Evolutionary conservation across 2,329 filamentous ascomycete species (phyloP).

Genomic region (Fusarium stilboides): DNA sequence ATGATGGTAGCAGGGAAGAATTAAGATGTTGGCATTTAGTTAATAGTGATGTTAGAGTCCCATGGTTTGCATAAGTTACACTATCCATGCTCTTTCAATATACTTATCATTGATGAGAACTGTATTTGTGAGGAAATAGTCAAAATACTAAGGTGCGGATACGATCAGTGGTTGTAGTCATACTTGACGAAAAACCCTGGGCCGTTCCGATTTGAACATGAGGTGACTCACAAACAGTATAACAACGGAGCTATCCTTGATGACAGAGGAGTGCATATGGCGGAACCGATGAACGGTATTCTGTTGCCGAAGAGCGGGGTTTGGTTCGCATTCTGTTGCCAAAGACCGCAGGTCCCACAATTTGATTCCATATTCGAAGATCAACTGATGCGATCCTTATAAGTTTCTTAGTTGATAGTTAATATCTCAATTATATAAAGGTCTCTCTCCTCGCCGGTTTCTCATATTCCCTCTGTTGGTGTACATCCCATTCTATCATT

Average conservation of each 20-base stretch:
- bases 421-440: neutral
- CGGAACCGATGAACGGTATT: neutral
- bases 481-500: neutral
- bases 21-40: slow-evolving; percentile 9
- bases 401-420: neutral
- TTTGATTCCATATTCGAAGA: slow-evolving; percentile 12
- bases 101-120: no score
- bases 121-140: no score
- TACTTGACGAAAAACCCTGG: neutral
- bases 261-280: neutral
- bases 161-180: no score
- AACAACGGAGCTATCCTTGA: neutral
- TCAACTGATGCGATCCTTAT: neutral
- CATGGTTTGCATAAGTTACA: slow-evolving; percentile 8
- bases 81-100: neutral
- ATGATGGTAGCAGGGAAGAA: neutral
- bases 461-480: neutral
- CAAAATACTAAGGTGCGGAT: no score
- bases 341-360: neutral
- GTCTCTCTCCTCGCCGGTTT: no score
- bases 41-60: neutral
- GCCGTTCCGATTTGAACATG: neutral
- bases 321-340: neutral
- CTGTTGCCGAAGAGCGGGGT: slow-evolving; percentile 33
- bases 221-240: slow-evolving; percentile 5